These are phyloP conservation scores for Pichia sp. DNA, from an alignment of 1,139 yeast species.

Conservation along the genomic window DNA sequence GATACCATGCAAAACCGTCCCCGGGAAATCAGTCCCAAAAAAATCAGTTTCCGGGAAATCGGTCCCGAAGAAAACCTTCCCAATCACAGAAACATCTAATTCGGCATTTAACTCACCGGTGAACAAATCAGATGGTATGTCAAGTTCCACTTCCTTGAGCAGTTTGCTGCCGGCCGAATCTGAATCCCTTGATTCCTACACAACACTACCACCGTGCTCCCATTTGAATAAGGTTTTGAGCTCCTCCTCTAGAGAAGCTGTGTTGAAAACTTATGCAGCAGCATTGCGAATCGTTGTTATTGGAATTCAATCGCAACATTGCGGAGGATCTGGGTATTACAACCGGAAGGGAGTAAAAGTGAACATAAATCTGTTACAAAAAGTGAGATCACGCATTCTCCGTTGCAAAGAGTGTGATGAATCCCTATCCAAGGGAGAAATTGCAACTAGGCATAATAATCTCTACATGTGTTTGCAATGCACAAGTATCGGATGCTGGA, in stretches of 20 bases:
- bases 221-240: constrained; percentile 52
- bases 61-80: constrained; percentile 1
- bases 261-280: constrained; percentile 53
- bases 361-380: constrained; percentile 35
- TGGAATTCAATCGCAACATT: constrained; percentile 27
- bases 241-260: constrained; percentile 53
- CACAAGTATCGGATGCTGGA: constrained; percentile 73
- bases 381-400: constrained; percentile 42
- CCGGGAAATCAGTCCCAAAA: constrained; percentile 5
- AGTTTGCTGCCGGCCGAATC: background rate
- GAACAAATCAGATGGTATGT: background rate
- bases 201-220: constrained; percentile 44
- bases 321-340: constrained; percentile 6
- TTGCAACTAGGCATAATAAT: constrained; percentile 18
- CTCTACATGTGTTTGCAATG: constrained; percentile 76
- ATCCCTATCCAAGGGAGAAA: constrained; percentile 32
- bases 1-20: constrained; percentile 2
- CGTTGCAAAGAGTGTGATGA: constrained; percentile 46
- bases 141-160: background rate
- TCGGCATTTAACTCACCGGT: background rate
- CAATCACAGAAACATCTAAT: background rate
- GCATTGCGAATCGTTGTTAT: constrained; percentile 47
- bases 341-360: constrained; percentile 26
- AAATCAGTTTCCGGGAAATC: constrained; percentile 8
- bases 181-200: constrained; percentile 4